These are phyloP conservation scores for Bacterosira constricta DNA, from an alignment of 108 stramenopile species.

Conservation along the genomic window DNA sequence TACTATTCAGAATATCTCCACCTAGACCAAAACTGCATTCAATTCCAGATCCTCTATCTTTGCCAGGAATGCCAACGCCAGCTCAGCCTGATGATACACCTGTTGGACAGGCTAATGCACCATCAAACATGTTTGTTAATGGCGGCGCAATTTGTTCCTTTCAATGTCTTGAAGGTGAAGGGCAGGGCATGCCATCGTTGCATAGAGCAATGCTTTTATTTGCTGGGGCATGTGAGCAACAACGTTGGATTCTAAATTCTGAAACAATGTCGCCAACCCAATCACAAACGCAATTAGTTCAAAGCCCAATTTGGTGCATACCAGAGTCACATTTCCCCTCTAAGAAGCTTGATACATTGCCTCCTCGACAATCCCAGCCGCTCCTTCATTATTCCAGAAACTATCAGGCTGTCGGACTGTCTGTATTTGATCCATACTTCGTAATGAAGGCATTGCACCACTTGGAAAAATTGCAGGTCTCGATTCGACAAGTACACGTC, in stretches of 20 bases:
- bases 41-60: conserved; percentile 57
- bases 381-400: conserved; percentile 60
- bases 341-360: conserved; percentile 77
- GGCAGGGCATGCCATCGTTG: conserved; percentile 42
- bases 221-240: conserved; percentile 43
- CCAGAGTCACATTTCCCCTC: conserved; percentile 77
- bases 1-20: conserved; percentile 58
- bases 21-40: conserved; percentile 43
- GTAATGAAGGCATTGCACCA: conserved; percentile 75
- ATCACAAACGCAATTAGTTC: conserved; percentile 30
- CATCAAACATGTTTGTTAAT: conserved; percentile 54
- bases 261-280: conserved; percentile 11
- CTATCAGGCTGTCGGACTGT: conserved; percentile 65
- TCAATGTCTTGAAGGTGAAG: conserved; percentile 65
- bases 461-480: conserved; percentile 65
- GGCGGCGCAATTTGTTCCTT: conserved; percentile 78
- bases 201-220: conserved; percentile 74
- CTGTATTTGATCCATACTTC: conserved; percentile 63
- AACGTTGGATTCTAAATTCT: conserved; percentile 29
- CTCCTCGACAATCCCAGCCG: conserved; percentile 77
- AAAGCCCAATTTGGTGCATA: conserved; percentile 72
- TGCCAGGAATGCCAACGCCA: conserved; percentile 26
- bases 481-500: conserved; percentile 51
- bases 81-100: not conserved
- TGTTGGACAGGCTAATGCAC: not conserved